Percentiles rank a stretch among this genome's conserved stretches.
Conservation (phyloP, 78 protist species). For the Creolimax fragrantissima region DNA sequence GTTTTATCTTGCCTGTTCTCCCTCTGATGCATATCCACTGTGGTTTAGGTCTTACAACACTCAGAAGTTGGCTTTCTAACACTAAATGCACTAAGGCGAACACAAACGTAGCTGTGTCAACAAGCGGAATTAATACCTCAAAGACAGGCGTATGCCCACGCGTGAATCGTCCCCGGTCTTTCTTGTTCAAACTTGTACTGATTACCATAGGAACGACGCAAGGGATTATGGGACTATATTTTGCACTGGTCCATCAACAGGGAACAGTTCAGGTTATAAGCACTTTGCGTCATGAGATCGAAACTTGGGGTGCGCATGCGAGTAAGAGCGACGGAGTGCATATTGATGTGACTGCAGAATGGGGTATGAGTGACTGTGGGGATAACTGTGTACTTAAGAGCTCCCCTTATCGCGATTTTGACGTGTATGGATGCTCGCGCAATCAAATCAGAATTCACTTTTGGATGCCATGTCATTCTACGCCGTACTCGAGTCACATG, state of each 20-base stretch:
- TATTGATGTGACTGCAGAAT: not conserved
- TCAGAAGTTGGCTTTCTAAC: too few species aligned
- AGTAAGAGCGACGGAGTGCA: not conserved
- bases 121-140: too few species aligned
- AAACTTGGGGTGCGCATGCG: not conserved
- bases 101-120: too few species aligned
- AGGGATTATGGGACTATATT: not conserved
- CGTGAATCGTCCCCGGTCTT: too few species aligned
- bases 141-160: too few species aligned
- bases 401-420: too few species aligned
- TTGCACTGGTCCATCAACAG: constrained; percentile 25
- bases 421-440: not conserved
- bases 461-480: constrained; percentile 64
- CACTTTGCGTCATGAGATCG: not conserved
- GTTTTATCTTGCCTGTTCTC: constrained; percentile 47
- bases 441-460: constrained; percentile 24
- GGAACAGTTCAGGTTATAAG: constrained; percentile 10
- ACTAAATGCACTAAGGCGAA: too few species aligned
- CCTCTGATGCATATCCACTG: constrained; percentile 25
- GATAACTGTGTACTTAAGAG: too few species aligned
- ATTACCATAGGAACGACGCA: not conserved
- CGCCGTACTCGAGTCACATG: constrained; percentile 53
- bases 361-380: not conserved
- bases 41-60: not conserved
- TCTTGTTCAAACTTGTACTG: too few species aligned